These are phyloP conservation scores for Teunomyces barrocoloradensis DNA, from an alignment of 805 yeast species.

Conservation along the genomic window DNA sequence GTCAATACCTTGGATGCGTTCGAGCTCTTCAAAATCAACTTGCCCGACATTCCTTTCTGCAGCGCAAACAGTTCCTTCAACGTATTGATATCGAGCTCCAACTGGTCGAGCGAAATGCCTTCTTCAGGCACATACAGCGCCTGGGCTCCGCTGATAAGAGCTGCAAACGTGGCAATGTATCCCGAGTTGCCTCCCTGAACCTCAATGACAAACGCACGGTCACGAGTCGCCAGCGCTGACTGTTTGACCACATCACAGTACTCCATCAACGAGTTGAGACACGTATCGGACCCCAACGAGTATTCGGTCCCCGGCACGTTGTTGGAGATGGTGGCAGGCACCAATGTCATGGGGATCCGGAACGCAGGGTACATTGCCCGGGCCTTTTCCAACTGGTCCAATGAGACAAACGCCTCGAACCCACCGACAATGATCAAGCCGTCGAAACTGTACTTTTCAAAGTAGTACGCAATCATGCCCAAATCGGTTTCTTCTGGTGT, in stretches of 20 bases:
- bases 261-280: constrained; percentile 83
- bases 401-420: constrained; percentile 89
- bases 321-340: constrained; percentile 95
- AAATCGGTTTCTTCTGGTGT: constrained; percentile 75
- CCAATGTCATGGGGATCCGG: constrained; percentile 88
- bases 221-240: constrained; percentile 91
- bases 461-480: constrained; percentile 89
- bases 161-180: constrained; percentile 82
- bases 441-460: constrained; percentile 83
- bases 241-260: constrained; percentile 96
- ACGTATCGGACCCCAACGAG: constrained; percentile 93
- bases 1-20: constrained; percentile 79
- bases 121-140: constrained; percentile 91
- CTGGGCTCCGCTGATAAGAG: constrained; percentile 86
- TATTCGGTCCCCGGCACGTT: constrained; percentile 99
- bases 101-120: constrained; percentile 61
- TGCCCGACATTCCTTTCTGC: constrained; percentile 84
- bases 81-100: constrained; percentile 72
- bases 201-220: constrained; percentile 92
- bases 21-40: constrained; percentile 79
- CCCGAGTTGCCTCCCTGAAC: constrained; percentile 99
- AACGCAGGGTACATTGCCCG: constrained; percentile 82
- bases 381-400: constrained; percentile 77
- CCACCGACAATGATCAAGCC: constrained; percentile 94
- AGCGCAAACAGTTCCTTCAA: constrained; percentile 64